Evolutionary conservation across 495 filamentous ascomycete genomes (phyloP), one percentile per base, ranked within the genome.

Genomic region (Penicillium argentinense): DNA sequence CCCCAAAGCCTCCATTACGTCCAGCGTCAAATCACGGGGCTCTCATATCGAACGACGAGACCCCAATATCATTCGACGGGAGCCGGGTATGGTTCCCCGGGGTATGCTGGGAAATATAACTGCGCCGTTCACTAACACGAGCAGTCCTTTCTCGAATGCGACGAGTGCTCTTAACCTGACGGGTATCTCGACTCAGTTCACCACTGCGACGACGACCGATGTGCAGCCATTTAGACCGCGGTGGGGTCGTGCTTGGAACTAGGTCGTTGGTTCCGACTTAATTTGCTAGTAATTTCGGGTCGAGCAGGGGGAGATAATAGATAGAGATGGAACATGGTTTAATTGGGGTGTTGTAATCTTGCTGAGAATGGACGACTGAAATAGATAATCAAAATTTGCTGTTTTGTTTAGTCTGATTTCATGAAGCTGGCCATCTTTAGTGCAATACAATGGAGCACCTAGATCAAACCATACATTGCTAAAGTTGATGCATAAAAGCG

Each of bases 61-160:
- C 33, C 16, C 33, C 12, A 21, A 36, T 36, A n/a, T 30, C 4
- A 36, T 21, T 36, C 33, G 33, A 5, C 33, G 33, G 9, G 33
- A 36, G 33, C 51, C 51, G 16, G 51, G 49, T 55, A 42, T 59
- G 21, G 29, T 56, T 44, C 44, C 43, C 17, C 44, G 52, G 13
- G 21, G 27, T 5, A 2, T 52, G 26, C 8, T 51, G 34, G 32
- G 40, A 27, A 58, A 59, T 44, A 39, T 43, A 18, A 47, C 52
- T 11, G 39, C 43, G n/a, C 39, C 33, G 5, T 59, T 59, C 33
- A 49, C 52, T 29, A 59, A 59, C 42, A 37, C 48, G 44, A 59
- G 36, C 39, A 43, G 26, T 40, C 24, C 24, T 45, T 25, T 34
- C 44, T 9, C 41, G 40, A 56, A 59, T 45, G 21, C 37, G 44